Evolutionary conservation across 2,329 filamentous ascomycete species (phyloP), one percentile per base, ranked within the genome.

Genomic region (Cytospora leucostoma): DNA sequence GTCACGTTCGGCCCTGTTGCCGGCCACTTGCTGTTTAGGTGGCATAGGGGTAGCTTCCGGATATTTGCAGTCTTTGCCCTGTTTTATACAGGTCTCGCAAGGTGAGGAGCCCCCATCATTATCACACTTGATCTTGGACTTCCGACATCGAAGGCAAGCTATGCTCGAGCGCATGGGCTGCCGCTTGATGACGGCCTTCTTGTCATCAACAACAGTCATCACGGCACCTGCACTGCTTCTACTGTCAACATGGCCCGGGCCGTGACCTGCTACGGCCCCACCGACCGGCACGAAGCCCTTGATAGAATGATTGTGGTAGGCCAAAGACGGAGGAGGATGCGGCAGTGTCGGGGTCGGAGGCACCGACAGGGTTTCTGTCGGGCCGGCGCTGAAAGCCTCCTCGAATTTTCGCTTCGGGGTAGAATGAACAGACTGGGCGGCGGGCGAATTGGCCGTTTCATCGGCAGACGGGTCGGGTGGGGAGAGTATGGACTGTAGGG

Each of bases 71-170:
- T 91, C 84, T 72, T 90, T 84, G 52, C 88, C 86, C 57, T 85
- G 85, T 65, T 87, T 87, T 72, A 89, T 84, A 73, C 92, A 96
- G 13, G 87, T 87, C 66, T 90, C 86, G 78, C 92, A 96, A 17
- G 85, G 86, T 17, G 86, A 88, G 66, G 84, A 84, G 63, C 88
- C 84, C 65, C 90, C 90, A 68, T 85, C 84, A 76, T 95, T 95
- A 74, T 92, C 87, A 78, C 92, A 96, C 76, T 94, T 94, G 73
- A 94, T 91, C 77, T 95, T 96, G 73, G 90, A 92, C 70, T 86
- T 86, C 63, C 91, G 84, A 73, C 91, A 94, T 67, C 86, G 83
- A 66, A 85, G 80, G 75, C 91, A 95, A 55, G 91, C 91, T 72
- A 94, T 92, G 71, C 88, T 91, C 54, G 90, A 92, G 69, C 91